Evolutionary conservation across 2,329 filamentous ascomycete genomes (phyloP), one percentile per base, ranked within the genome.

Genomic region (Neonectria ditissima): DNA sequence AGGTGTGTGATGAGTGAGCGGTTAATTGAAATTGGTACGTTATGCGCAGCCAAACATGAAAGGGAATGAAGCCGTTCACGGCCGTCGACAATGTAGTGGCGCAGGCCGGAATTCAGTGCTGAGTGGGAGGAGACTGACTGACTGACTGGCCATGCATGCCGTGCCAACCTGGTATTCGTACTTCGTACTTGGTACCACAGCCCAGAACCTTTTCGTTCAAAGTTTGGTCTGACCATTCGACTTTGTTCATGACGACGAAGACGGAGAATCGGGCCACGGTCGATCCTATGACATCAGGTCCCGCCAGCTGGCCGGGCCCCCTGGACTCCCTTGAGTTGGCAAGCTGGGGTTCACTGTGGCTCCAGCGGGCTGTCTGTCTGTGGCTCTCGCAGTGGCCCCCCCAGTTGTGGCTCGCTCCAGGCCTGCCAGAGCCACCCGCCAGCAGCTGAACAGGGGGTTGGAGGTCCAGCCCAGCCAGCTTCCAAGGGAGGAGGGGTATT

Each of bases 221-320:
- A 28, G 34, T 37, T 20, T 16, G 45, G 47, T 50, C 47, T 50
- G 47, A 28, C 26, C 26, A 30, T n/a, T 48, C 16, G 26, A 48
- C 26, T 16, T n/a, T 28, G 45, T 10, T 48, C 24, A 50, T 50
- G 47, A 50, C 28, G 60, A 52, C 18, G 32, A 43, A 55, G 41
- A 34, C 18, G 32, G 50, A 55, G 41, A 34, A 52, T 48, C 47
- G 51, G 58, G 59, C 37, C 39, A 72, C 55, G 66, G 68, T 61
- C 59, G 67, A 63, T 71, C 65, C 55, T 30, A 73, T 73, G 71
- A 73, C 71, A 74, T 74, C 70, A 73, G 66, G 39, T 44, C 57
- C 62, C 47, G 53, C 59, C 48, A 45, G 58, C 59, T 66, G 55
- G 59, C 59, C 55, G 22, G 58, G 54, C 55, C 61, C 66, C 58